Conservation (phyloP, 169 alveolate species). For the Plasmodium vinckei region DNA sequence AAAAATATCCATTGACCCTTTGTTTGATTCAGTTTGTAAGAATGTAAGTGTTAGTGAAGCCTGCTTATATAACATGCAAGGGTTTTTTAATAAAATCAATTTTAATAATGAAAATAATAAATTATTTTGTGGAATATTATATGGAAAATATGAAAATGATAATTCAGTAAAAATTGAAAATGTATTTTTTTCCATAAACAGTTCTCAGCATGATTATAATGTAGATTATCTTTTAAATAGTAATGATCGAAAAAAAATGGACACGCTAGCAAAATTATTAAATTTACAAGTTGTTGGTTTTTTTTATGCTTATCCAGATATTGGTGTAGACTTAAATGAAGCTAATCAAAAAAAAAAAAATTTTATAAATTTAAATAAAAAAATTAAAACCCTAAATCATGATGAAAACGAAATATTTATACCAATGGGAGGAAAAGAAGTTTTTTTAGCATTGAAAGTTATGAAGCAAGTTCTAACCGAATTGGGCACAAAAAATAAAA, state of each 20-base stretch:
- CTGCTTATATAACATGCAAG: constrained; percentile 59
- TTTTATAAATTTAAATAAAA: constrained; percentile 50
- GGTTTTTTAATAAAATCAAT: constrained; percentile 47
- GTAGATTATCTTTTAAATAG: constrained; percentile 53
- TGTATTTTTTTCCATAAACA: constrained; percentile 56
- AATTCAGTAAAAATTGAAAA: constrained; percentile 43
- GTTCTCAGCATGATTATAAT: constrained; percentile 19
- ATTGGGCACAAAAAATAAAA: neutral
- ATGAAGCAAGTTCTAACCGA: constrained; percentile 31
- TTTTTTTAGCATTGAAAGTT: constrained; percentile 37
- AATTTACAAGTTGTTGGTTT: constrained; percentile 65
- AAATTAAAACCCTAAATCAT: constrained; percentile 46
- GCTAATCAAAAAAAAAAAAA: constrained; percentile 43
- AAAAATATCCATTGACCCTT: constrained; percentile 45
- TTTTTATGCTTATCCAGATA: constrained; percentile 70
- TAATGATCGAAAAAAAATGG: constrained; percentile 66
- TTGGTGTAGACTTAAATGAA: constrained; percentile 43
- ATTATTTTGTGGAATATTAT: constrained; percentile 46
- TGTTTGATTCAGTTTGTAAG: constrained; percentile 53
- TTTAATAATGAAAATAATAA: constrained; percentile 11
- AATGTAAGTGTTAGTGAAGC: constrained; percentile 75
- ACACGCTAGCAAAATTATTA: constrained; percentile 43
- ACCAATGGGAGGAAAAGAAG: constrained; percentile 77
- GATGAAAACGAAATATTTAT: constrained; percentile 71
- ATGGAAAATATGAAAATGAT: constrained; percentile 60